Evolutionary conservation across 768 basidiomycete species (phyloP), one percentile per base, ranked within the genome.

Genomic region (Mycena indigotica): DNA sequence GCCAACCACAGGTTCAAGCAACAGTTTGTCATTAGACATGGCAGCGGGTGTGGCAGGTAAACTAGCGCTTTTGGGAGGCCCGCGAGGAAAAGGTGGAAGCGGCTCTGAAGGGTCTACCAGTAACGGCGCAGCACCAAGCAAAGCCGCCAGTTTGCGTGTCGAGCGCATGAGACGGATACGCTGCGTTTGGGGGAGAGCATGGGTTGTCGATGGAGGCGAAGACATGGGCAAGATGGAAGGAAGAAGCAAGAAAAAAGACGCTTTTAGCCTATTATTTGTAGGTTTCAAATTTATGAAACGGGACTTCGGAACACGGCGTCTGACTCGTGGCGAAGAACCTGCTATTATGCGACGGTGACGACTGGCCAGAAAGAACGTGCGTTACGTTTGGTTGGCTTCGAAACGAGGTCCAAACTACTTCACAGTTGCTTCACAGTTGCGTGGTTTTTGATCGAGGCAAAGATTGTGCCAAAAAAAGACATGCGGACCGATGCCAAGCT

Each of bases 91-190:
- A 13, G 40, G 24, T 39, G 21, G 49, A 6, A 30, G 30, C 29
- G 41, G 28, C 32, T 48, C 46, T 13, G 24, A 26, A 17, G 52
- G 15, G 48, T 62, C 61, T 10, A 58, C 41, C 5, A 62, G 60
- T 17, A 57, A 28, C n/a, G 61, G 61, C 12, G 61, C 50, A 23
- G 53, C 45, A 28, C 61, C 61, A 0, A 62, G 53, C 3, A 62
- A n/a, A 3, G 57, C 61, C 10, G 26, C 26, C 32, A 62, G 61
- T 30, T 62, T 62, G 26, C 61, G 61, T 15, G 53, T 52, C 23
- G 61, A 58, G 44, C 61, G 61, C 61, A 62, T 62, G 35, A 62
- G 61, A 21, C 61, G 61, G 8, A 62, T 28, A 2, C 61, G 56
- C 23, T 62, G 61, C 1, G 57, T 23, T 17, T 55, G 46, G 38